These are phyloP conservation scores for Chytridiales sp. DNA, from an alignment of 371 early-diverging fungal species.

Conservation along the genomic window DNA sequence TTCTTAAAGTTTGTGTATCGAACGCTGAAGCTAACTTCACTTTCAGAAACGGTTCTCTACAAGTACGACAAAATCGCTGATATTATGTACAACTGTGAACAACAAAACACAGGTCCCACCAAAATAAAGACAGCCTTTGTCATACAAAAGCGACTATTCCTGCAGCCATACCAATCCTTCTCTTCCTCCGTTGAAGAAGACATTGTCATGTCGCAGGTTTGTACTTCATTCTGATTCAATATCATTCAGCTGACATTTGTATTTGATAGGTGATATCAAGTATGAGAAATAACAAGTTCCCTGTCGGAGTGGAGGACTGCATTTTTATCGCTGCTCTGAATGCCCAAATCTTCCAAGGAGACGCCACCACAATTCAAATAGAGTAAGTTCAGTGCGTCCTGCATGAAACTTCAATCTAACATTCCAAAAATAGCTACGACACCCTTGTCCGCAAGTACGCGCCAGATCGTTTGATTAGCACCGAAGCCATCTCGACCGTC, in stretches of 20 bases:
- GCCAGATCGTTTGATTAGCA: constrained; percentile 11
- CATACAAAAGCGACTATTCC: constrained; percentile 41
- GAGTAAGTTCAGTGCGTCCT: constrained; percentile 12
- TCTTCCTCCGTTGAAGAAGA: constrained; percentile 34
- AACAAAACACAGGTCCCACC: too few species aligned
- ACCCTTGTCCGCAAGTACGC: constrained; percentile 8
- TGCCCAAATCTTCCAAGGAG: constrained; percentile 36
- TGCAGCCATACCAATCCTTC: constrained; percentile 23
- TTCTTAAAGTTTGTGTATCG: neutral
- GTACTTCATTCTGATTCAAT: neutral
- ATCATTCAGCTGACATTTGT: constrained; percentile 14
- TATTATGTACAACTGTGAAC: constrained; percentile 43
- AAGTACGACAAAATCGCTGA: constrained; percentile 45
- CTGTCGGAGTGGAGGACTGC: constrained; percentile 34
- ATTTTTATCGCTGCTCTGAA: constrained; percentile 28
- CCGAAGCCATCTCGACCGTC: constrained; percentile 20
- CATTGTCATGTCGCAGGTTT: constrained; percentile 40
- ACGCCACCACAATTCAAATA: constrained; percentile 19
- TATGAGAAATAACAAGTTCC: constrained; percentile 30
- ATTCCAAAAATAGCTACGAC: constrained; percentile 19
- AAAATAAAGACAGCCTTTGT: constrained; percentile 35
- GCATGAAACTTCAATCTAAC: constrained; percentile 3
- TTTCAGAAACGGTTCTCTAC: constrained; percentile 34
- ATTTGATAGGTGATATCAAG: constrained; percentile 16
- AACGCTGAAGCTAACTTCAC: neutral